These are phyloP conservation scores for Xylaria sp. DNA, from an alignment of 2,329 filamentous ascomycete species.

Conservation along the genomic window DNA sequence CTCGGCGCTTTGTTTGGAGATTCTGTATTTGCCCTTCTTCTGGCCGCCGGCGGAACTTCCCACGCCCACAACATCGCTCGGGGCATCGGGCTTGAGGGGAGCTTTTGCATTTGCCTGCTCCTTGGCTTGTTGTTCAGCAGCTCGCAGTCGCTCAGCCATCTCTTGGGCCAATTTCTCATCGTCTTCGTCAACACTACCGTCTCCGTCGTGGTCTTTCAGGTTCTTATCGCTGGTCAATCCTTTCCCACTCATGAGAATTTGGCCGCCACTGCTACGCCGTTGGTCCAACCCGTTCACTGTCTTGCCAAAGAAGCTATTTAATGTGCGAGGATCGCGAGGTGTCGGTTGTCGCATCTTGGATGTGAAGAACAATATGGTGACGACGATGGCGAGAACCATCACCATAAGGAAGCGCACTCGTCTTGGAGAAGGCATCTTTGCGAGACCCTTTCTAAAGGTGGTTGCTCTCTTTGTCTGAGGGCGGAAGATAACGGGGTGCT, in stretches of 20 bases:
- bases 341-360: constrained; percentile 65
- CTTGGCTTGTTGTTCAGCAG: constrained; percentile 76
- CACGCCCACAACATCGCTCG: constrained; percentile 67
- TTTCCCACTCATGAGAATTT: constrained; percentile 56
- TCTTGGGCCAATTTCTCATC: constrained; percentile 64
- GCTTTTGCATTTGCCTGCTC: constrained; percentile 75
- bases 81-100: constrained; percentile 68
- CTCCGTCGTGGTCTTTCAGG: constrained; percentile 63
- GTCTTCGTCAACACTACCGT: constrained; percentile 67
- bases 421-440: constrained; percentile 74
- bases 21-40: constrained; percentile 59
- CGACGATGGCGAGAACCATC: constrained; percentile 70
- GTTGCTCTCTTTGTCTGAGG: background rate
- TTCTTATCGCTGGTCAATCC: constrained; percentile 53
- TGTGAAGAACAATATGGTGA: constrained; percentile 79
- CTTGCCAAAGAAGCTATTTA: constrained; percentile 69
- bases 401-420: constrained; percentile 75
- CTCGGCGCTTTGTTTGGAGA: constrained; percentile 55
- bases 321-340: constrained; percentile 57
- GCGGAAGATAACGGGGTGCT: background rate
- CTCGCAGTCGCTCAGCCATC: constrained; percentile 72
- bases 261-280: constrained; percentile 47
- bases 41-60: constrained; percentile 68
- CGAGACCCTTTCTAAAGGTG: background rate
- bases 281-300: constrained; percentile 67